These are phyloP conservation scores for Tuber microsphaerosporum DNA, from an alignment of 495 filamentous ascomycete species.

Conservation along the genomic window DNA sequence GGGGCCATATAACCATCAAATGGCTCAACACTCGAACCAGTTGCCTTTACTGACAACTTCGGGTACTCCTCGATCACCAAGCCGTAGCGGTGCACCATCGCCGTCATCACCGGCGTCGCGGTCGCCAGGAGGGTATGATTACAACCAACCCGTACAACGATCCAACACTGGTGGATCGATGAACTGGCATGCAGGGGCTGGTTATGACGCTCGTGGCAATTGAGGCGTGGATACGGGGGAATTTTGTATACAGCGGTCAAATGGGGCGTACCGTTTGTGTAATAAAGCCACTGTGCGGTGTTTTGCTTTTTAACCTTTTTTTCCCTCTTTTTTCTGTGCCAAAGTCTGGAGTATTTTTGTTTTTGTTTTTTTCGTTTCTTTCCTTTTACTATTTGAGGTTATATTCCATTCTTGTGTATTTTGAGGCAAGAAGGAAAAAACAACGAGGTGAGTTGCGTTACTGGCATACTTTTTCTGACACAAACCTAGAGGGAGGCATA, in stretches of 20 bases:
- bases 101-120: conserved; percentile 23
- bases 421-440: neutral
- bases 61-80: conserved; percentile 31
- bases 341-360: conserved; percentile 18
- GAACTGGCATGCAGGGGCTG: conserved; percentile 37
- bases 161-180: conserved; percentile 30
- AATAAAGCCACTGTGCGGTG: conserved; percentile 28
- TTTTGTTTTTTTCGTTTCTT: conserved; percentile 20
- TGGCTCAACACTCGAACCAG: conserved; percentile 29
- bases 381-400: conserved; percentile 6
- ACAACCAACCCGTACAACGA: conserved; percentile 22
- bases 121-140: conserved; percentile 26
- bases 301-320: conserved; percentile 16
- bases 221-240: conserved; percentile 18
- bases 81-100: conserved; percentile 32
- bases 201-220: conserved; percentile 26
- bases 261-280: conserved; percentile 14
- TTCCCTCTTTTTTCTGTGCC: conserved; percentile 19
- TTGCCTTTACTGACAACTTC: conserved; percentile 37
- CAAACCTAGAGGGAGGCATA: conserved; percentile 1
- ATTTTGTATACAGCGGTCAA: conserved; percentile 15
- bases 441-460: conserved; percentile 1
- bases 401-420: conserved; percentile 10
- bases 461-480: conserved; percentile 13
- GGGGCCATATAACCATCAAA: conserved; percentile 24